Evolutionary conservation across 176 grass and related monocot species (phyloP).

Genomic region (Ensete ventricosum): DNA sequence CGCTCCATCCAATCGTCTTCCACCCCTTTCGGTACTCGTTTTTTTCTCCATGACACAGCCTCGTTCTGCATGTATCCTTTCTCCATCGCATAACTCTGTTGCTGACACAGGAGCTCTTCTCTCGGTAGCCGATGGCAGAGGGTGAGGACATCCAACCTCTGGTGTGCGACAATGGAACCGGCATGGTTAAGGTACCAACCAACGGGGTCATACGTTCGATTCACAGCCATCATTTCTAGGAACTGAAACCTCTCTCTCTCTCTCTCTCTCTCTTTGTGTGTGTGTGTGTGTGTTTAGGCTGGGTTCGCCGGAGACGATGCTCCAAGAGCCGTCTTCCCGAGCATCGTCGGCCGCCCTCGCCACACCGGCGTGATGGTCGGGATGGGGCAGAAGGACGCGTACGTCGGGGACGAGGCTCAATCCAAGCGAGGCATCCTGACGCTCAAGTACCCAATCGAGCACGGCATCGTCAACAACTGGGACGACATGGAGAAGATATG

Average conservation of each 20-base stretch:
- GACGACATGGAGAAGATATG: constrained; percentile 86
- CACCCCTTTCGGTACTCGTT: too few species aligned
- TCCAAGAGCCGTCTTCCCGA: constrained; percentile 64
- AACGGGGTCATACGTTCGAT: neutral
- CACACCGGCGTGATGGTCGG: constrained; percentile 73
- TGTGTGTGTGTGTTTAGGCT: constrained; percentile 17
- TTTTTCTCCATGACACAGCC: too few species aligned
- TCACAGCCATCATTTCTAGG: neutral
- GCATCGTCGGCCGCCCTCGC: constrained; percentile 47
- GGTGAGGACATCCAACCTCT: constrained; percentile 67
- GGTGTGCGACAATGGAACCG: constrained; percentile 73
- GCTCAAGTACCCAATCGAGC: constrained; percentile 72
- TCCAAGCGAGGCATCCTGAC: constrained; percentile 71
- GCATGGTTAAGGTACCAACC: constrained; percentile 55
- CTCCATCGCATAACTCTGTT: too few species aligned
- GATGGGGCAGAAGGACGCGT: constrained; percentile 77
- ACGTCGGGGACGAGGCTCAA: constrained; percentile 62
- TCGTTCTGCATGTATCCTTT: too few species aligned
- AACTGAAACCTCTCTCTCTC: neutral
- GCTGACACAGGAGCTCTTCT: too few species aligned
- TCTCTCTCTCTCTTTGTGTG: neutral
- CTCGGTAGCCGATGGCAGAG: constrained; percentile 43
- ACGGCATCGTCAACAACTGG: constrained; percentile 73
- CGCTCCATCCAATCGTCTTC: too few species aligned
- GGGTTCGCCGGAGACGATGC: constrained; percentile 65